Evolutionary conservation across 2,329 filamentous ascomycete genomes (phyloP), one percentile per base, ranked within the genome.

Genomic region (Phoma sp.): DNA sequence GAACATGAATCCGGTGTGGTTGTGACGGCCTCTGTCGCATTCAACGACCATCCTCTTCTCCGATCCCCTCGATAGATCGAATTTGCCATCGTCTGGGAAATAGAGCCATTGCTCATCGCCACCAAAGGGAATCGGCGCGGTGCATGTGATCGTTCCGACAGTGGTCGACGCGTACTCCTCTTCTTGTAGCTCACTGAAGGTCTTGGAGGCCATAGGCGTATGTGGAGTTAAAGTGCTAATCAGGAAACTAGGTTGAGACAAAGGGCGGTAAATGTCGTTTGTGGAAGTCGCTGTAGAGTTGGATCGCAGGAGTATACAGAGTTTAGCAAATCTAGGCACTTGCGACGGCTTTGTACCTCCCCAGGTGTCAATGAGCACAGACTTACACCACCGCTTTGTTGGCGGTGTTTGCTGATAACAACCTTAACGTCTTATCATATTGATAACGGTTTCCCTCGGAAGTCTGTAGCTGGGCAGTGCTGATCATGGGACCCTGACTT

Each of bases 31-130:
- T 61, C 77, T 75, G 61, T 78, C 75, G 58, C 74, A 76, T 47
- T 77, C 74, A 43, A 78, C 64, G 38, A 72, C 63, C 58, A 78
- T 69, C 56, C 72, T 75, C 45, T 65, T 68, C 51, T 65, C 57
- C 36, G 71, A 71, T 40, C 74, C 74, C 27, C 76, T 70, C 17
- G 74, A 75, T 17, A 78, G 67, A 51, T 78, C 76, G 69, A 78
- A 78, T 53, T 75, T 75, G 47, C 71, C 76, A 49, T 75, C 74
- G 22, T 71, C 63, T 9, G 75, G 73, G 43, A 73, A 69, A 59
- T 76, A 78, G 60, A 74, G 71, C 76, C 76, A 78, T 71, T 76
- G 72, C 37, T 61, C 63, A 45, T 77, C 72, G 55, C 76, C 75
- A 52, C 75, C 74, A 50, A 78, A 78, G 5, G 75, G 67, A 46